phyloP scores from a whole-genome alignment of 768 basidiomycete species.

The Mrakia gelida region DNA sequence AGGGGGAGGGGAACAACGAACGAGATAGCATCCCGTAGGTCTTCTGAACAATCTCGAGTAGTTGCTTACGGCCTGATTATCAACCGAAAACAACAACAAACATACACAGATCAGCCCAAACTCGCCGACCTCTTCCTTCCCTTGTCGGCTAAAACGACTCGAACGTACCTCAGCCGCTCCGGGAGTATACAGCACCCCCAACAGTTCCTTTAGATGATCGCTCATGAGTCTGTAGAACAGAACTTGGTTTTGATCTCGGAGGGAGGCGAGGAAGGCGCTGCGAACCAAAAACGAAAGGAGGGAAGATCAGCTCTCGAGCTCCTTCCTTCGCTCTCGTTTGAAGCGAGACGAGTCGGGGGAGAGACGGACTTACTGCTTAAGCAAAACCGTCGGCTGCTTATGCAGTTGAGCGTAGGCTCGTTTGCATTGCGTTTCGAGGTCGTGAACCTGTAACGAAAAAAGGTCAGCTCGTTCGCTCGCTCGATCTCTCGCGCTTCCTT shows the following conservation, averaged over 20 bases:
- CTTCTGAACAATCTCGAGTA: slow-evolving; percentile 80
- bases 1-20: background rate
- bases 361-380: slow-evolving; percentile 34
- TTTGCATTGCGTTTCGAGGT: slow-evolving; percentile 53
- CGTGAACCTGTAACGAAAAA: slow-evolving; percentile 17
- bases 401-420: slow-evolving; percentile 65
- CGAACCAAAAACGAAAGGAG: no score
- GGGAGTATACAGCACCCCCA: slow-evolving; percentile 65
- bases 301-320: background rate
- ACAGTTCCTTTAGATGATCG: slow-evolving; percentile 60
- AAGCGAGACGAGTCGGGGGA: background rate
- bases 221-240: slow-evolving; percentile 68
- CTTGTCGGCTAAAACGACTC: no score
- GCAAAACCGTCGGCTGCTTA: slow-evolving; percentile 36
- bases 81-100: background rate
- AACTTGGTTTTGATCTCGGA: slow-evolving; percentile 74
- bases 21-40: slow-evolving; percentile 58
- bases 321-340: background rate
- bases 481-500: background rate
- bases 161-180: slow-evolving; percentile 55
- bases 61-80: slow-evolving; percentile 48
- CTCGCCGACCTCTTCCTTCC: background rate
- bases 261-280: slow-evolving; percentile 36
- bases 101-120: background rate
- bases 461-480: background rate